Evolutionary conservation across 2,329 filamentous ascomycete genomes (phyloP).

Genomic region (Phaeophleospora eucalypticola): DNA sequence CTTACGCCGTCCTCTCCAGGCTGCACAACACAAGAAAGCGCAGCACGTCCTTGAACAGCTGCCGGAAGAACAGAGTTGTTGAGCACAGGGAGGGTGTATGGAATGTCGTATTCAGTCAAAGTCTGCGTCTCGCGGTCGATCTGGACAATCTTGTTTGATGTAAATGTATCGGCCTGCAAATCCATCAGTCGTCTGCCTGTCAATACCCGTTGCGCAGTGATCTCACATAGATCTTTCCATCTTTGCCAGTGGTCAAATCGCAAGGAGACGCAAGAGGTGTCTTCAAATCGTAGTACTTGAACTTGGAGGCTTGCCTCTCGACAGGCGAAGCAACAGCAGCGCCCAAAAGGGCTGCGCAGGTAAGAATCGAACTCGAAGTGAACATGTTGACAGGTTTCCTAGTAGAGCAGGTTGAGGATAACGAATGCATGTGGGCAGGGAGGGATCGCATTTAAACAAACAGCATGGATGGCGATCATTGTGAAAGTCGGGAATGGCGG

Average conservation of each 20-base stretch:
- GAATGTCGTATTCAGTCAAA: slow-evolving; percentile 20
- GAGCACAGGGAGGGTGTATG: slow-evolving; percentile 18
- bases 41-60: slow-evolving; percentile 13
- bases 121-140: slow-evolving; percentile 15
- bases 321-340: slow-evolving; percentile 12
- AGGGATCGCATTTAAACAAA: no score
- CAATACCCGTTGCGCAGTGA: background rate
- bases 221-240: slow-evolving; percentile 19
- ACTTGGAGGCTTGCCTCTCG: slow-evolving; percentile 15
- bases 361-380: slow-evolving; percentile 5
- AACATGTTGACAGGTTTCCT: slow-evolving; percentile 12
- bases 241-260: slow-evolving; percentile 18
- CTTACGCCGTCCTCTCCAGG: slow-evolving; percentile 19
- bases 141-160: slow-evolving; percentile 23
- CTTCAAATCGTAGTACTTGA: slow-evolving; percentile 17
- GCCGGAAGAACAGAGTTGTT: slow-evolving; percentile 18
- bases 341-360: slow-evolving; percentile 12
- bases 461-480: no score
- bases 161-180: slow-evolving; percentile 21
- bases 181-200: background rate
- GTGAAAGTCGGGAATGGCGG: no score
- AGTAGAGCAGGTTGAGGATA: no score
- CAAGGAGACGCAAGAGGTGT: slow-evolving; percentile 18
- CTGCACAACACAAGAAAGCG: slow-evolving; percentile 20
- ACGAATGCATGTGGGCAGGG: no score